These are phyloP conservation scores for Dalbergia cochinchinensis DNA, from an alignment of 306 rosid genomes.

Conservation along the genomic window DNA sequence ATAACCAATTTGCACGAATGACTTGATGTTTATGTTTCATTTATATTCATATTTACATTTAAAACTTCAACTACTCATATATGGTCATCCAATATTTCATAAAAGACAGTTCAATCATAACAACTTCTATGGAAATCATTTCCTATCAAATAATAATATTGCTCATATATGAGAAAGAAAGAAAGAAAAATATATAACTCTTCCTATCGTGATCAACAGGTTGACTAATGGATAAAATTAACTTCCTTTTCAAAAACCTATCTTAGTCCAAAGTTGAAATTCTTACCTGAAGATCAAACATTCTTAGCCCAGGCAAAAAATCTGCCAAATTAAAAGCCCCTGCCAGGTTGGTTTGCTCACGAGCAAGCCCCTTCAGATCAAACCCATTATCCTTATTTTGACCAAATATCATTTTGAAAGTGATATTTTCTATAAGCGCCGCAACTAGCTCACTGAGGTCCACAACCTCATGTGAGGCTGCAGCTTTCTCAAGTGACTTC, in stretches of 20 bases:
- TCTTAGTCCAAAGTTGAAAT: not conserved
- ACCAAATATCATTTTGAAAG: conserved; percentile 46
- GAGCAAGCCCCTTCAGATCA: conserved; percentile 45
- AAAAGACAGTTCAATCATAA: too few species aligned
- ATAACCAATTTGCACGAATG: too few species aligned
- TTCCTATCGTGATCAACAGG: too few species aligned
- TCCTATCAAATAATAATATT: too few species aligned
- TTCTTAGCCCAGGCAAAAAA: conserved; percentile 48
- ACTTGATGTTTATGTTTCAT: too few species aligned
- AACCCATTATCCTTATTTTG: conserved; percentile 20
- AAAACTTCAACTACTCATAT: too few species aligned
- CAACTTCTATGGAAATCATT: too few species aligned
- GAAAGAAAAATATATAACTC: too few species aligned
- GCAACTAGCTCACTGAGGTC: conserved; percentile 34
- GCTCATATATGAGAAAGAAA: too few species aligned
- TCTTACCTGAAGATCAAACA: conserved; percentile 55
- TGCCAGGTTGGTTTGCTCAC: not conserved
- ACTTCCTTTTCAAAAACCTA: not conserved
- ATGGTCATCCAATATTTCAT: too few species aligned
- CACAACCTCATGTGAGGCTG: conserved; percentile 27
- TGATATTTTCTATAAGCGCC: conserved; percentile 26
- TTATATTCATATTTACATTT: too few species aligned
- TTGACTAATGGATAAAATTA: not conserved
- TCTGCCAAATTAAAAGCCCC: conserved; percentile 57
- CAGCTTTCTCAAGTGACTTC: conserved; percentile 17